Evolutionary conservation across 2,329 filamentous ascomycete genomes (phyloP).

Genomic region (Nemania serpens): DNA sequence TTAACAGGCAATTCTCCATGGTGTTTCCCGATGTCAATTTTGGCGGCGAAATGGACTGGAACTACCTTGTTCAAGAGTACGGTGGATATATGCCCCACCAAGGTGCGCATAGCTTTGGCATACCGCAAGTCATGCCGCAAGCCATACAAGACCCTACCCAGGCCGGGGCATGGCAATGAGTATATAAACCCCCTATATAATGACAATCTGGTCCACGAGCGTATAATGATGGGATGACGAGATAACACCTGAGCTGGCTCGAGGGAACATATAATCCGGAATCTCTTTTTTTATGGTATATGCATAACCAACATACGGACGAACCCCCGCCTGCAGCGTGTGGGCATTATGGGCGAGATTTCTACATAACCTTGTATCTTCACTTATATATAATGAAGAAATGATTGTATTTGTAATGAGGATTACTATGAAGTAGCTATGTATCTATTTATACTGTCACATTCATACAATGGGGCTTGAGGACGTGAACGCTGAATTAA

Average conservation of each 20-base stretch:
- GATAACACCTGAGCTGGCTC: conserved; percentile 12
- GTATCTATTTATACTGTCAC: not conserved
- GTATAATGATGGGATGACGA: conserved; percentile 23
- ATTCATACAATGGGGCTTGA: too few relatives aligned
- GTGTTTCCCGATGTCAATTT: conserved; percentile 41
- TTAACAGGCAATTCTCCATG: conserved; percentile 38
- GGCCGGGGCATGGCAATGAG: conserved; percentile 26
- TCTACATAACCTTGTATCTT: not conserved
- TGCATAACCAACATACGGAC: conserved; percentile 4
- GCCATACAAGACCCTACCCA: conserved; percentile 25
- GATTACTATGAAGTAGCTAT: not conserved
- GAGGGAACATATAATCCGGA: not conserved
- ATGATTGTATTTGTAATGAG: not conserved
- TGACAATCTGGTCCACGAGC: not conserved
- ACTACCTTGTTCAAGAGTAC: conserved; percentile 40
- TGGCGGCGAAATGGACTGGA: conserved; percentile 43
- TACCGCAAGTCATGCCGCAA: not conserved
- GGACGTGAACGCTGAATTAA: too few relatives aligned
- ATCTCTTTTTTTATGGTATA: not conserved
- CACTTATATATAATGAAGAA: not conserved
- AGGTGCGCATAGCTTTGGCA: conserved; percentile 22
- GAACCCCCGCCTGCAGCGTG: not conserved
- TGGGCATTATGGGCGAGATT: not conserved
- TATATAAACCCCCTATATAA: conserved; percentile 13
- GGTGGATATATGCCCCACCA: conserved; percentile 35